Percentiles rank a stretch among this genome's conserved stretches.
Conservation (phyloP, 495 filamentous ascomycete genomes). For the Tuber indicum region DNA sequence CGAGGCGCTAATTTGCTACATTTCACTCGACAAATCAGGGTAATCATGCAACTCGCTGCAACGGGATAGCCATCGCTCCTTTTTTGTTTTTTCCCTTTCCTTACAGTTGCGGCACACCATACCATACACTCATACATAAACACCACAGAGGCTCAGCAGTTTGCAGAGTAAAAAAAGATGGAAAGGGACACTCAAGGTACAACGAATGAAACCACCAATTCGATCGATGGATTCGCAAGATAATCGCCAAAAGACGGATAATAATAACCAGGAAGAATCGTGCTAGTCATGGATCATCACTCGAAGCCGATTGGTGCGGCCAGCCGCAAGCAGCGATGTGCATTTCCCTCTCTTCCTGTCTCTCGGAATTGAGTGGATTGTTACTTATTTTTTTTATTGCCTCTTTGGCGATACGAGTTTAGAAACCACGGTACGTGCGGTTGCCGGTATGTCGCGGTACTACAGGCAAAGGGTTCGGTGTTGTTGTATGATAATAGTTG, state of each 20-base stretch:
- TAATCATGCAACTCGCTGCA: neutral
- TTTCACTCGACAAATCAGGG: conserved; percentile 1
- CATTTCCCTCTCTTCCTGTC: neutral
- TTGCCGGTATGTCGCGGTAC: neutral
- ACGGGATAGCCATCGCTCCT: neutral
- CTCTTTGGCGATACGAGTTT: conserved; percentile 2
- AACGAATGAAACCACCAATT: neutral
- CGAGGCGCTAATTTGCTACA: neutral
- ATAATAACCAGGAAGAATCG: neutral
- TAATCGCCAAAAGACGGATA: neutral
- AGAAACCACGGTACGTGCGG: neutral
- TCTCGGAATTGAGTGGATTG: neutral
- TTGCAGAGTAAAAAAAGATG: neutral
- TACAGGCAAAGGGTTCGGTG: neutral
- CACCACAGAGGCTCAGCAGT: neutral
- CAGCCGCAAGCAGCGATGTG: neutral
- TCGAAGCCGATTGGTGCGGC: neutral
- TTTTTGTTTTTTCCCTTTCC: neutral
- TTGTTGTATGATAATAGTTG: neutral
- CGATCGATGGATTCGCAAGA: neutral
- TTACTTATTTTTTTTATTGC: neutral
- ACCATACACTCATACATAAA: neutral
- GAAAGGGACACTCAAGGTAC: neutral
- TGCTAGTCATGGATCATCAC: neutral
- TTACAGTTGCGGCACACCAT: neutral